Base-by-base conservation (phyloP, 2,329 filamentous ascomycete genomes). In the Neoascochyta sp. region DNA sequence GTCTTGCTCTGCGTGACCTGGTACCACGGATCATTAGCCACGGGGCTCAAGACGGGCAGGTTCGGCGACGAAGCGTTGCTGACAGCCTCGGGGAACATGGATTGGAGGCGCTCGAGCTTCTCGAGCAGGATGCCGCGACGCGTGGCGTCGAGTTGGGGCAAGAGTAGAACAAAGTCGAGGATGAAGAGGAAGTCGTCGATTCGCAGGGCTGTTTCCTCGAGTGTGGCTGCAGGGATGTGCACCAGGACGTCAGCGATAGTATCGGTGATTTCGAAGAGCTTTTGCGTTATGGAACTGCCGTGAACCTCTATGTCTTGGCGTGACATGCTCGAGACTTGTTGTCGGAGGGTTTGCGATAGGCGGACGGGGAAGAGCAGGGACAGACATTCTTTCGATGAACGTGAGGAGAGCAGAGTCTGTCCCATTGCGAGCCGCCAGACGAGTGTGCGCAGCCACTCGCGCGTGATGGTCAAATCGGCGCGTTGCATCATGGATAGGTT, bases 211-310 rank as follows among this genome's bases (percentile, higher is more conserved):
- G 67, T 68, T 16, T 73, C 71, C 21, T 70, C 63, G 4, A 68
- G 52, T 0, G 67, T 65, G 1, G 64, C 65, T 5, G 66, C 63
- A 0, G 71, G 70, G 9, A 76, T 58, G 24, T 73, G 70, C 13
- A 78, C 64, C 2, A 73, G 57, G 9, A 79, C 75, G 41, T 78
- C 75, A 7, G 74, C 73, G 24, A 78, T 73, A 2, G 74, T 77
- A 47, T 74, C 75, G 0, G 74, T 73, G 38, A 79, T 75, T 45
- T 79, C 75, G 32, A 79, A 76, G 4, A 79, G 61, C 48, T 79
- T 79, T 38, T 75, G 70, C 29, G 77, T 60, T 32, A 79, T 74
- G 13, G 71, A 71, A 20, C 66, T 72, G 6, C 75, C 75, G 42
- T 79, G 74, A 4, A 74, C 69, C 16, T 69, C 69, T 35, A 78